A percentile compares a stretch with the other conserved stretches of the same genome.
phyloP scores from a whole-genome alignment of 2,329 filamentous ascomycete species.

The Trichoderma arundinaceum region DNA sequence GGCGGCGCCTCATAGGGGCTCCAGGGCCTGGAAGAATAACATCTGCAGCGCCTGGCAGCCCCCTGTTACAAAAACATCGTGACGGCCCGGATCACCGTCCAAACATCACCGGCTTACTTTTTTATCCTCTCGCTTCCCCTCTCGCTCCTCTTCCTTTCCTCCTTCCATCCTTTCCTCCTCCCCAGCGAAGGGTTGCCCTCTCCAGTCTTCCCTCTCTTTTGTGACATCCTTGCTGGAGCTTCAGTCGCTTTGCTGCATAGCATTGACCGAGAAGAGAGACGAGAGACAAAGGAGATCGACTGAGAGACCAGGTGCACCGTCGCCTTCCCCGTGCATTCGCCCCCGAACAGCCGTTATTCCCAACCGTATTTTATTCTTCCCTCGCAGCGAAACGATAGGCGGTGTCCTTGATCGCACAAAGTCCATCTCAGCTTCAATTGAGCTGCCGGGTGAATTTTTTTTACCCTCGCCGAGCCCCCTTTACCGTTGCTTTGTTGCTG shows the following conservation, averaged over 20 bases:
- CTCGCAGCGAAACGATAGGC: conserved; percentile 1
- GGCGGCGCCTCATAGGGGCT: conserved; percentile 21
- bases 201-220: neutral
- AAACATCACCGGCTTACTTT: conserved; percentile 21
- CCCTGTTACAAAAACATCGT: conserved; percentile 44
- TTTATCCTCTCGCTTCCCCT: conserved; percentile 15
- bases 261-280: conserved; percentile 13
- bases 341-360: conserved; percentile 24
- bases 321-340: conserved; percentile 10
- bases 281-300: neutral
- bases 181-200: neutral
- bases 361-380: conserved; percentile 8
- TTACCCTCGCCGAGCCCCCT: conserved; percentile 5
- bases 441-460: neutral
- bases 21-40: conserved; percentile 37
- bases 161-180: neutral
- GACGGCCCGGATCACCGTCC: conserved; percentile 33
- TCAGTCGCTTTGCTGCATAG: neutral
- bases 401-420: neutral
- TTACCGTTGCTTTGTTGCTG: conserved; percentile 9
- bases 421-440: conserved; percentile 6
- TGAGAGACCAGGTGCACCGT: conserved; percentile 6
- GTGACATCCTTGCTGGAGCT: neutral
- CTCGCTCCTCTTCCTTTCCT: neutral
- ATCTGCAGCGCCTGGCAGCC: conserved; percentile 23